Evolutionary conservation across 1,139 yeast genomes (phyloP).

Genomic region (Saccharomycopsis hybrid): DNA sequence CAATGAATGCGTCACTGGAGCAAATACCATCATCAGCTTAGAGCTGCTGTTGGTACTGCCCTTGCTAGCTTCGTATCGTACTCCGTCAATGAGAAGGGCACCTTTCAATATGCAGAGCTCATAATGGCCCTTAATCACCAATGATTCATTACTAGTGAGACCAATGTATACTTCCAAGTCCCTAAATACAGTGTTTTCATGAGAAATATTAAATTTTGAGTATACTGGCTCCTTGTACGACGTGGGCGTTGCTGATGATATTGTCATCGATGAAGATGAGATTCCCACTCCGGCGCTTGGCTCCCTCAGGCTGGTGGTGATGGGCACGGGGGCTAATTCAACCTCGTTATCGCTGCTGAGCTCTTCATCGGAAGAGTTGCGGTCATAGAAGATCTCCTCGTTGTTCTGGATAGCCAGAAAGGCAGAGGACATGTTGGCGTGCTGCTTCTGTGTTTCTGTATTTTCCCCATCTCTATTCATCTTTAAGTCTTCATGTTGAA

Average conservation of each 20-base stretch:
- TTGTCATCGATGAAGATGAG: not conserved
- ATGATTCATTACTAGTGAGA: slow-evolving; percentile 39
- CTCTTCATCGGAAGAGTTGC: slow-evolving; percentile 17
- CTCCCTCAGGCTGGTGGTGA: not conserved
- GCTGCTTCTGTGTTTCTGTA: too few species aligned
- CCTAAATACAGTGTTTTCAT: slow-evolving; percentile 4
- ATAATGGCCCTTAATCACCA: slow-evolving; percentile 57
- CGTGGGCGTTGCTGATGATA: not conserved
- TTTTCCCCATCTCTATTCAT: too few species aligned
- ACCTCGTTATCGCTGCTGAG: not conserved
- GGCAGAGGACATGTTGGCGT: slow-evolving; percentile 12
- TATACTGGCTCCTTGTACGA: not conserved
- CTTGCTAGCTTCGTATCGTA: slow-evolving; percentile 38
- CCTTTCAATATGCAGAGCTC: slow-evolving; percentile 51
- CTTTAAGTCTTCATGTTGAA: too few species aligned
- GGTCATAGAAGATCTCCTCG: slow-evolving; percentile 14
- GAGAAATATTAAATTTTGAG: slow-evolving; percentile 1
- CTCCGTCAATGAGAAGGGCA: slow-evolving; percentile 47
- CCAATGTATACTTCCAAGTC: slow-evolving; percentile 30
- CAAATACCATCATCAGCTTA: slow-evolving; percentile 1
- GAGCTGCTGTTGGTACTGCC: not conserved
- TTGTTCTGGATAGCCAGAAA: slow-evolving; percentile 17
- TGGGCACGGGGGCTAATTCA: not conserved
- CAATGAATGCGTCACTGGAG: slow-evolving; percentile 48
- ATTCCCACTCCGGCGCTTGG: not conserved